A percentile compares a stretch with the other conserved stretches of the same genome.
Conservation (phyloP, 805 yeast genomes). For the Wickerhamomyces bisporus region DNA sequence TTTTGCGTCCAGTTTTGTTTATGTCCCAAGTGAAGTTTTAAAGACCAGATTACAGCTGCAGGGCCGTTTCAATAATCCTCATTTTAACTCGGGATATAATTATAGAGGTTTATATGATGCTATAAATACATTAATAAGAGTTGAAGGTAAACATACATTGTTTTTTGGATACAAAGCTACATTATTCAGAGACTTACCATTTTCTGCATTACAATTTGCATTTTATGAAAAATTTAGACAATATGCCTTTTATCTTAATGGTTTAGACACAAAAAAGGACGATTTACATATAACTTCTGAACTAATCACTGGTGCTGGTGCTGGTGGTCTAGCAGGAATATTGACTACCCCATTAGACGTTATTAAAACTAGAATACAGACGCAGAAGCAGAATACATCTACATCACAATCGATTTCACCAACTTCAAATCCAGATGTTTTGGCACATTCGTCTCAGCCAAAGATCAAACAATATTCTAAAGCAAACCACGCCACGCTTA, state of each 20-base stretch:
- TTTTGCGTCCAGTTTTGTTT: slow-evolving; percentile 77
- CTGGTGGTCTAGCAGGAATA: slow-evolving; percentile 90
- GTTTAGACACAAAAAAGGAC: slow-evolving; percentile 23
- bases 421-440: not conserved
- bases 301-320: slow-evolving; percentile 85
- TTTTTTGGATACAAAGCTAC: slow-evolving; percentile 95
- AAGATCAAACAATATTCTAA: too few species aligned
- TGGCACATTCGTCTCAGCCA: not conserved
- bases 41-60: slow-evolving; percentile 92
- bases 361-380: slow-evolving; percentile 87
- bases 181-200: slow-evolving; percentile 85
- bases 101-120: slow-evolving; percentile 76
- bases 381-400: slow-evolving; percentile 49
- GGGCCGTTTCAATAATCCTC: slow-evolving; percentile 77
- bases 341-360: slow-evolving; percentile 91
- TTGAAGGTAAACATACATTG: slow-evolving; percentile 73
- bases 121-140: slow-evolving; percentile 48
- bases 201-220: slow-evolving; percentile 93
- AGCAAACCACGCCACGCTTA: slow-evolving; percentile 19
- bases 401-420: slow-evolving; percentile 1
- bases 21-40: slow-evolving; percentile 93
- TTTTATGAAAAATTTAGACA: slow-evolving; percentile 82
- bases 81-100: slow-evolving; percentile 80
- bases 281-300: slow-evolving; percentile 59
- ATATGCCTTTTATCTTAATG: slow-evolving; percentile 42